phyloP scores from a whole-genome alignment of 2,329 filamentous ascomycete species.

The Beauveria sp. region DNA sequence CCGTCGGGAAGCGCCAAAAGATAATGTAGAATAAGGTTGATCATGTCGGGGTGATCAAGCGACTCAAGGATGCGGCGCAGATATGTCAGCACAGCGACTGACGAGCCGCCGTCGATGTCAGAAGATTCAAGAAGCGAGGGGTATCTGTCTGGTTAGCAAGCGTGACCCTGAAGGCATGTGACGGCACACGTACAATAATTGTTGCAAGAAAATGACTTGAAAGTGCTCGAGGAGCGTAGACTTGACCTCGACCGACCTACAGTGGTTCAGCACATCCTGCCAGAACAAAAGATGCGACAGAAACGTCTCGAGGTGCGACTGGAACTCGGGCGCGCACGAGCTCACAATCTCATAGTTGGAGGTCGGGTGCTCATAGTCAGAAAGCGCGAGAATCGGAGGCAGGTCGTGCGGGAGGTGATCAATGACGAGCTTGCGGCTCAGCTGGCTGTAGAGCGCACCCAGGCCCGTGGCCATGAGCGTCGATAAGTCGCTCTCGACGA shows the following conservation, averaged over 20 bases:
- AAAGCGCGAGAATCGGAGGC: conserved; percentile 78
- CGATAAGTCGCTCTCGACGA: conserved; percentile 91
- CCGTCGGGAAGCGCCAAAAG: conserved; percentile 70
- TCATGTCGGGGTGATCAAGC: conserved; percentile 86
- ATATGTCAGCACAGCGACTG: conserved; percentile 91
- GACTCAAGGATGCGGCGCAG: conserved; percentile 84
- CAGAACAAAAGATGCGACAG: conserved; percentile 93
- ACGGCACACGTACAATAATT: conserved; percentile 62
- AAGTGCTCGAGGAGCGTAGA: conserved; percentile 94
- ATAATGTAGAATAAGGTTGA: conserved; percentile 89
- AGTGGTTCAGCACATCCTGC: conserved; percentile 97
- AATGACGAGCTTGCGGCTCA: conserved; percentile 73
- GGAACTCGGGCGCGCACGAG: conserved; percentile 67
- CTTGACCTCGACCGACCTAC: conserved; percentile 83
- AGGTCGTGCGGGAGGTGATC: conserved; percentile 66
- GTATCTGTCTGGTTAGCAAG: conserved; percentile 50
- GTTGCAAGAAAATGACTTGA: conserved; percentile 90
- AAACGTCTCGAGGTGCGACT: conserved; percentile 85
- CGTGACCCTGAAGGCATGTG: no score
- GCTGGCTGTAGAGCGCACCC: conserved; percentile 63
- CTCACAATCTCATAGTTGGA: conserved; percentile 64
- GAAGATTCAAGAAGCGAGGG: conserved; percentile 94
- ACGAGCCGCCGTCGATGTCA: conserved; percentile 92
- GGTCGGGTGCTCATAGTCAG: conserved; percentile 74
- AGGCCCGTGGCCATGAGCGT: conserved; percentile 95